Conservation (phyloP, 2,329 filamentous ascomycete species). For the Trichophyton schoenleinii region DNA sequence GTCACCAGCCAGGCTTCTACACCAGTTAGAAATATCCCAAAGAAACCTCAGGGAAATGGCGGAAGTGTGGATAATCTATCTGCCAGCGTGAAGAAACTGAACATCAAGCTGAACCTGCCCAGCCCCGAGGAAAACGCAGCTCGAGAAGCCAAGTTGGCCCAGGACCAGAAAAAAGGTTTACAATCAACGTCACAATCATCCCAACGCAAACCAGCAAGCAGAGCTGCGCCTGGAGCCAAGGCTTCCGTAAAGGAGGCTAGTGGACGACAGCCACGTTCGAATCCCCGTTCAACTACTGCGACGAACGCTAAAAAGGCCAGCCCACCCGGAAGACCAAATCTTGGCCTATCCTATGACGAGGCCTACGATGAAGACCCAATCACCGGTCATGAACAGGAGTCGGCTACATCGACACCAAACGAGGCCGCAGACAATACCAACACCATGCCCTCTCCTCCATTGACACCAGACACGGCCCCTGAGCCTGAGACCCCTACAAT, state of each 20-base stretch:
- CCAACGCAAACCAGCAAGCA: background rate
- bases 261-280: background rate
- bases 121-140: slow-evolving; percentile 46
- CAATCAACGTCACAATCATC: background rate
- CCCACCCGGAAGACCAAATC: background rate
- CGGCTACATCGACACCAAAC: background rate
- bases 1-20: background rate
- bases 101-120: slow-evolving; percentile 47
- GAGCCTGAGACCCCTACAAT: slow-evolving; percentile 12
- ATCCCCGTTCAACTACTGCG: background rate
- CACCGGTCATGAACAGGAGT: background rate
- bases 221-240: background rate
- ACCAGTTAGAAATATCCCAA: background rate
- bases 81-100: slow-evolving; percentile 41
- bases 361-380: background rate
- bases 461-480: slow-evolving; percentile 6
- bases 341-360: background rate
- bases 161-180: slow-evolving; percentile 27
- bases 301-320: background rate
- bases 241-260: background rate
- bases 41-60: background rate
- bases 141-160: slow-evolving; percentile 31
- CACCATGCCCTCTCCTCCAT: slow-evolving; percentile 10
- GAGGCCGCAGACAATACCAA: background rate
- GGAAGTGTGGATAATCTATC: slow-evolving; percentile 33